phyloP scores from a whole-genome alignment of 2,329 filamentous ascomycete genomes.

The Cladophialophora yegresii region DNA sequence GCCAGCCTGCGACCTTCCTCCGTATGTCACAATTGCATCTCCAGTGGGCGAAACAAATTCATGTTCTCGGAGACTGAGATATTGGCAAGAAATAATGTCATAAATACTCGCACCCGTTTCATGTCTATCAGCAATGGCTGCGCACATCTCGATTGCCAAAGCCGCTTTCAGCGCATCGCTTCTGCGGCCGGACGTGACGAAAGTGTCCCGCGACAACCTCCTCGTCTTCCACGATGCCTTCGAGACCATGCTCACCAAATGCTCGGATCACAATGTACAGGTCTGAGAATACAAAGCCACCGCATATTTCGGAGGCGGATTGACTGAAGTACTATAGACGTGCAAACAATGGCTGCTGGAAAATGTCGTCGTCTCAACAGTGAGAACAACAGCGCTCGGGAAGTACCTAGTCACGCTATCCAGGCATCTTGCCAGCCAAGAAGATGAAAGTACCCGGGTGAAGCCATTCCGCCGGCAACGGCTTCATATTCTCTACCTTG shows the following conservation, averaged over 20 bases:
- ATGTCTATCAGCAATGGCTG: constrained; percentile 27
- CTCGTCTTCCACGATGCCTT: constrained; percentile 68
- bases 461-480: constrained; percentile 63
- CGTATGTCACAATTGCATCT: not conserved
- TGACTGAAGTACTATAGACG: constrained; percentile 59
- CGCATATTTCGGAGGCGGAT: constrained; percentile 14
- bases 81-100: not conserved
- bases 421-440: constrained; percentile 55
- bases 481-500: constrained; percentile 73
- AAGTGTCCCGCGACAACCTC: constrained; percentile 69
- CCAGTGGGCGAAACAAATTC: not conserved
- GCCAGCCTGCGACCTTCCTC: not conserved
- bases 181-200: constrained; percentile 70
- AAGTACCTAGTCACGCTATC: constrained; percentile 74
- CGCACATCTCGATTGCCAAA: constrained; percentile 69
- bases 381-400: constrained; percentile 67
- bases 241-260: constrained; percentile 66
- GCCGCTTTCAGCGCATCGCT: constrained; percentile 74
- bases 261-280: constrained; percentile 82
- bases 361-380: constrained; percentile 67
- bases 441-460: constrained; percentile 38
- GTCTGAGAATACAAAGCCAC: constrained; percentile 60
- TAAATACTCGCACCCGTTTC: not conserved
- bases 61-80: not conserved
- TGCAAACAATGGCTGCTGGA: constrained; percentile 83